These are phyloP conservation scores for Daucus carota DNA, from an alignment of 129 eudicot species.

Conservation along the genomic window DNA sequence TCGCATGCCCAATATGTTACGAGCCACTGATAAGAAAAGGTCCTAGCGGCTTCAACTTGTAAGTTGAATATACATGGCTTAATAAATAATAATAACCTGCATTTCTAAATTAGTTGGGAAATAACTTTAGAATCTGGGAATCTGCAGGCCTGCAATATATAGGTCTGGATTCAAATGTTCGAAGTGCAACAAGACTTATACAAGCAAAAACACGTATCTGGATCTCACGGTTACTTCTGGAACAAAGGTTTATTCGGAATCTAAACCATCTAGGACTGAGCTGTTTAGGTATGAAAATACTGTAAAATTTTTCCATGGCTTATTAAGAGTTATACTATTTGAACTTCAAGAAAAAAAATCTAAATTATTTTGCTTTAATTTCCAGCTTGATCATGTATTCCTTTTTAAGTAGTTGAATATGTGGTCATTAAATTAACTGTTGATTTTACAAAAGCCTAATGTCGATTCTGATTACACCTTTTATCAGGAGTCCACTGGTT, in stretches of 20 bases:
- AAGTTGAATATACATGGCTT: constrained; percentile 28
- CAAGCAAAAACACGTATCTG: constrained; percentile 83
- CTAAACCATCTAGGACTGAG: constrained; percentile 13
- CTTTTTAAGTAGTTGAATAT: background rate
- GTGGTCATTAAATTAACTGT: background rate
- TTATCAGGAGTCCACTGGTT: constrained; percentile 76
- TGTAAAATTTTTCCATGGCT: background rate
- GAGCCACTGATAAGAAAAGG: constrained; percentile 88
- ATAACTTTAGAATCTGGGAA: constrained; percentile 12
- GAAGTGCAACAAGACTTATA: constrained; percentile 36
- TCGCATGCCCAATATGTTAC: constrained; percentile 88
- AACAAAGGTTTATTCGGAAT: constrained; percentile 63
- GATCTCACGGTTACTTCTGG: constrained; percentile 58
- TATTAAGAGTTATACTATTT: background rate
- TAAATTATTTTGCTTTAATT: background rate
- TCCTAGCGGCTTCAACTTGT: constrained; percentile 90
- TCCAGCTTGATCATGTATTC: background rate
- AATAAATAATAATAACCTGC: constrained; percentile 10
- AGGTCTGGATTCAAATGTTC: constrained; percentile 8
- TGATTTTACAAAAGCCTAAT: background rate
- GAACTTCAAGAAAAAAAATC: background rate
- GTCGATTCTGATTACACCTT: background rate
- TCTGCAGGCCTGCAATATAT: constrained; percentile 8
- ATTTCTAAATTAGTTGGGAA: background rate
- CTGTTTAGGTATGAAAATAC: constrained; percentile 56